Evolutionary conservation across 208 protist species (phyloP).

Genomic region (Jaenimonas drosophilae): DNA sequence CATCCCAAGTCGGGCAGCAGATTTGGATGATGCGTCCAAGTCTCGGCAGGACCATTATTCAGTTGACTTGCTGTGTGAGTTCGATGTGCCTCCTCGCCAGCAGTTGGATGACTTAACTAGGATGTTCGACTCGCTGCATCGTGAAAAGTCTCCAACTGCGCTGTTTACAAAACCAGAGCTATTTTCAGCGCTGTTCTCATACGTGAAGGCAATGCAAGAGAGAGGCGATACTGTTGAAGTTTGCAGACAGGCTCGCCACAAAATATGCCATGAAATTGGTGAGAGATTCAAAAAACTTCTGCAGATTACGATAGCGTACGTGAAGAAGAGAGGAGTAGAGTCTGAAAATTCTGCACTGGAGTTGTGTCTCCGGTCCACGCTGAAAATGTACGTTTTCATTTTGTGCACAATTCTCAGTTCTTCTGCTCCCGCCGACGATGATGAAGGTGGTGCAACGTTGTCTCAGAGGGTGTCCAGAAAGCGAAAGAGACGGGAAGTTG

Average conservation of each 20-base stretch:
- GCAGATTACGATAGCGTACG: conserved; percentile 50
- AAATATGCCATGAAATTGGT: conserved; percentile 82
- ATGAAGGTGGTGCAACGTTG: conserved; percentile 15
- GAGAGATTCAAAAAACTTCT: conserved; percentile 81
- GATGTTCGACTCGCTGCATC: conserved; percentile 1
- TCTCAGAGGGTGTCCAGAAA: conserved; percentile 6
- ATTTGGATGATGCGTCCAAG: conserved; percentile 2
- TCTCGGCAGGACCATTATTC: neutral
- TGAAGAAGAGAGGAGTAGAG: conserved; percentile 33
- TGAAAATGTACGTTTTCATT: conserved; percentile 83
- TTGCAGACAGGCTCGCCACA: conserved; percentile 54
- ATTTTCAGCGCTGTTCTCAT: conserved; percentile 3
- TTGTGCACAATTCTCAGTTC: conserved; percentile 60
- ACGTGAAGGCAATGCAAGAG: conserved; percentile 2
- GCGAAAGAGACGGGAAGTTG: conserved; percentile 18
- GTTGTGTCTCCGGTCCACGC: conserved; percentile 65
- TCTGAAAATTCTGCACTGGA: conserved; percentile 24
- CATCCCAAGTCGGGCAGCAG: neutral
- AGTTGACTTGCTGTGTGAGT: conserved; percentile 2
- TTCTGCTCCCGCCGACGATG: conserved; percentile 36
- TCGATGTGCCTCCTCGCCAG: conserved; percentile 3
- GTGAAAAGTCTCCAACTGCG: conserved; percentile 6
- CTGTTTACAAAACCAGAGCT: conserved; percentile 5
- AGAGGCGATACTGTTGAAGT: conserved; percentile 12
- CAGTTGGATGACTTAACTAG: conserved; percentile 4